Base-by-base conservation (phyloP, 1,284 basidiomycete genomes). In the Ustilago crameri region DNA sequence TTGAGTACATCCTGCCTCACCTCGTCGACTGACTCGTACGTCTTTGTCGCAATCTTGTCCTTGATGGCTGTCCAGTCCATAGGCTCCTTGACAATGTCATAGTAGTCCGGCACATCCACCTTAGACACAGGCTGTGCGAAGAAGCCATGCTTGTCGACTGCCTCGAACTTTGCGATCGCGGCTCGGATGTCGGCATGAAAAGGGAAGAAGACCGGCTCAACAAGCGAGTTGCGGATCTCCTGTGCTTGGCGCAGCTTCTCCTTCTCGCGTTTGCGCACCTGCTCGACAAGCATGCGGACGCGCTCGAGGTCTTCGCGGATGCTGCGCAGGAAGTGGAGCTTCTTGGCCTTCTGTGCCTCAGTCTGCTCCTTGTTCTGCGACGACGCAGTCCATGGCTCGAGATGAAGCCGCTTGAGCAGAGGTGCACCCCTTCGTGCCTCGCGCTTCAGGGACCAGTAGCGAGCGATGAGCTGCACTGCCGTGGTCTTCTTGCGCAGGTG, bases 361-460 rank as follows among this genome's bases (percentile, higher is more conserved):
- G 76, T 79, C 47, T 76, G 93, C 65, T 92, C 91, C 40, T 88
- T 85, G 71, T 88, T 89, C 1, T 86, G 86, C 1, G 87, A 87
- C 18, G 88, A 88, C 1, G 93, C 92, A 0, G 95, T 96, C 96
- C 95, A 98, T 0, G 95, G 96, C 86, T 98, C 95, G 30, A 98
- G 86, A 85, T 99, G 95, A 51, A 99, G 84, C 48, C 96, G 85
- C 84, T 98, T 98, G 75, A 99, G 85, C 51, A 98, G 84, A 2
- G 95, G 95, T 2, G 96, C 96, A 3, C 96, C 96, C 41, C 95
- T 86, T 62, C 95, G 88, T 0, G 89, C 92, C 83, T 98, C 95
- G 5, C 95, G 86, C 84, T 98, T 98, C 83, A 98, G 84, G 81
- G 95, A 97, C 95, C 95, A 99, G 82, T 97, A 99, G 74, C 90